Evolutionary conservation across 1,284 basidiomycete species (phyloP).

Genomic region (Sphaerobolus stellatus): DNA sequence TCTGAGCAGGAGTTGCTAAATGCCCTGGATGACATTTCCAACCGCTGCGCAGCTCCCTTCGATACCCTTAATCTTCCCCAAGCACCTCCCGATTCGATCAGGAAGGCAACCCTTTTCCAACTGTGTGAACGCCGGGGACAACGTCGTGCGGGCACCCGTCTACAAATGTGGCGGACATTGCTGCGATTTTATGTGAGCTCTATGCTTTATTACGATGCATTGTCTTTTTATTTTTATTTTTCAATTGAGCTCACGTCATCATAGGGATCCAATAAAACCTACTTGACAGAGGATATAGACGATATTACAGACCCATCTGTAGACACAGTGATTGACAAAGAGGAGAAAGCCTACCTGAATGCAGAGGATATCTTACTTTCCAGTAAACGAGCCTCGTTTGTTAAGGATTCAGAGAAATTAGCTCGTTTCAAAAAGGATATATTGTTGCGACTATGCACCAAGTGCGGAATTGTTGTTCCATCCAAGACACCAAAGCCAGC

Average conservation of each 20-base stretch:
- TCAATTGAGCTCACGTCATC: too few relatives aligned
- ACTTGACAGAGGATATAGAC: not conserved
- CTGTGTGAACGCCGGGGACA: not conserved
- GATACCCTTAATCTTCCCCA: too few relatives aligned
- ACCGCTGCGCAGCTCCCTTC: too few relatives aligned
- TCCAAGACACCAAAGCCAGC: not conserved
- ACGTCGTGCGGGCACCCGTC: not conserved
- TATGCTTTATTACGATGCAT: too few relatives aligned
- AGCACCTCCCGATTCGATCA: not conserved
- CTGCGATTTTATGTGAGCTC: not conserved
- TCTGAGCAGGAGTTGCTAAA: not conserved
- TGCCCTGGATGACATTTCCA: not conserved
- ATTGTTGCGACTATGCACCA: not conserved
- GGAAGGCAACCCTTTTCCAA: not conserved
- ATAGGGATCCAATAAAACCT: not conserved
- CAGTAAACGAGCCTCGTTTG: not conserved
- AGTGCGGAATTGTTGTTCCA: not conserved
- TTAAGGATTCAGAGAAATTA: not conserved
- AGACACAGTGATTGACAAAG: not conserved
- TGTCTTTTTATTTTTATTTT: too few relatives aligned
- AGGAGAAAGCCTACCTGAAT: not conserved
- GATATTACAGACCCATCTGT: not conserved
- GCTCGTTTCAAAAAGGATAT: not conserved
- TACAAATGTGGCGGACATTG: not conserved
- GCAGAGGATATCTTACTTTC: not conserved